These are phyloP conservation scores for Cyclotella choctawhatcheeana DNA, from an alignment of 108 stramenopile genomes.

Conservation along the genomic window DNA sequence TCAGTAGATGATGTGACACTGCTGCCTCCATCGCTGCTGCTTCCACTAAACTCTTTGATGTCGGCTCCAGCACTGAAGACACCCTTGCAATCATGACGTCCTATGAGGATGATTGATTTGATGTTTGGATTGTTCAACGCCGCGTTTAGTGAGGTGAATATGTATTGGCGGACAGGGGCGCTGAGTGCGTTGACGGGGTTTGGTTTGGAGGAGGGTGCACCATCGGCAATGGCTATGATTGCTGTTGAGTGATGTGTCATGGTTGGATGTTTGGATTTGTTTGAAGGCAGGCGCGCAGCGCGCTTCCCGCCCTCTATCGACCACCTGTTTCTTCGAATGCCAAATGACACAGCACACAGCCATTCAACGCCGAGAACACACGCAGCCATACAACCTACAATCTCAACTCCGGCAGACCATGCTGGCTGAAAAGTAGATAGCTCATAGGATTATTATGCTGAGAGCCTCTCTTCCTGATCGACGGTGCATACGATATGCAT, in stretches of 20 bases:
- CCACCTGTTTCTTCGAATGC: too few relatives aligned
- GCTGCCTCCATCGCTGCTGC: constrained; percentile 10
- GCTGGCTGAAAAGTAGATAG: not conserved
- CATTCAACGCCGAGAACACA: too few relatives aligned
- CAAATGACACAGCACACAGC: too few relatives aligned
- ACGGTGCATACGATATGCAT: not conserved
- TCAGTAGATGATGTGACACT: constrained; percentile 25
- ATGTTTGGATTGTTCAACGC: constrained; percentile 51
- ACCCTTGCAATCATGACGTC: constrained; percentile 63
- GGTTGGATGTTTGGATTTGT: not conserved
- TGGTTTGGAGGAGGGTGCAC: constrained; percentile 17
- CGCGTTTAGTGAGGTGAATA: constrained; percentile 47
- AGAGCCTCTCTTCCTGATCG: not conserved
- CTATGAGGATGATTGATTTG: constrained; percentile 85
- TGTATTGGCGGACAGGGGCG: constrained; percentile 50
- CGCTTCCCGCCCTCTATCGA: not conserved
- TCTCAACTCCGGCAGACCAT: not conserved
- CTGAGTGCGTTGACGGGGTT: constrained; percentile 82
- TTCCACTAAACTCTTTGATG: constrained; percentile 89
- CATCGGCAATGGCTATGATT: constrained; percentile 48
- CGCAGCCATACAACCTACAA: too few relatives aligned
- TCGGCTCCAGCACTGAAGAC: constrained; percentile 98
- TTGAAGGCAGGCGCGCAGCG: not conserved
- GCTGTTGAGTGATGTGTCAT: constrained; percentile 9
- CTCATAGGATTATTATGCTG: not conserved